Conservation (phyloP, 1,284 basidiomycete genomes). For the Phellopilus nigrolimitatus region DNA sequence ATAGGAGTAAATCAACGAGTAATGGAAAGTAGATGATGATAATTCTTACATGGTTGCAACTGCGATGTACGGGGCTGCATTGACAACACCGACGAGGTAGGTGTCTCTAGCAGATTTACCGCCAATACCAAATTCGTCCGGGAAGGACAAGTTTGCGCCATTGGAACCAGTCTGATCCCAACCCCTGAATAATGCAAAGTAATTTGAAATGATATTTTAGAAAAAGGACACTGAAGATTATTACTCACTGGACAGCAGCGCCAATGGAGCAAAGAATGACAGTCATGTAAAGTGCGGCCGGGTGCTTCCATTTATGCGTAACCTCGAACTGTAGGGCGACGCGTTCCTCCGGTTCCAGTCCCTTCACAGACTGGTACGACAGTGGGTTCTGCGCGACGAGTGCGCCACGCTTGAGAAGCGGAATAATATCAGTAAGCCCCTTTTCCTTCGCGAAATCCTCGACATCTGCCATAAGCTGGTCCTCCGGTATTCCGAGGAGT, state of each 20-base stretch:
- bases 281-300: slow-evolving; percentile 47
- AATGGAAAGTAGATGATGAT: neutral
- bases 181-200: slow-evolving; percentile 38
- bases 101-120: slow-evolving; percentile 30
- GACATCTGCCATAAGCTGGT: slow-evolving; percentile 40
- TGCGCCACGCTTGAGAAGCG: slow-evolving; percentile 49
- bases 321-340: slow-evolving; percentile 45
- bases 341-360: slow-evolving; percentile 50
- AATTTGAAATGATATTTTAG: neutral
- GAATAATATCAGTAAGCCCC: slow-evolving; percentile 41
- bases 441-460: slow-evolving; percentile 42
- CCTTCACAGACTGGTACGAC: slow-evolving; percentile 45
- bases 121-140: slow-evolving; percentile 42
- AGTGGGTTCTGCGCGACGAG: slow-evolving; percentile 53
- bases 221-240: slow-evolving; percentile 5
- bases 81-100: slow-evolving; percentile 46
- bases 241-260: slow-evolving; percentile 53
- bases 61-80: slow-evolving; percentile 40
- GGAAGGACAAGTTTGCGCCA: slow-evolving; percentile 63
- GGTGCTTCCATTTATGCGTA: slow-evolving; percentile 55
- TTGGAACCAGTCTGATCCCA: slow-evolving; percentile 63
- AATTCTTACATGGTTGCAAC: slow-evolving; percentile 26
- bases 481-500: slow-evolving; percentile 41
- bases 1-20: slow-evolving; percentile 20
- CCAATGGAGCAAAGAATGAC: slow-evolving; percentile 53